Evolutionary conservation across 2,329 filamentous ascomycete genomes (phyloP).

Genomic region (Aureobasidium uvarum): DNA sequence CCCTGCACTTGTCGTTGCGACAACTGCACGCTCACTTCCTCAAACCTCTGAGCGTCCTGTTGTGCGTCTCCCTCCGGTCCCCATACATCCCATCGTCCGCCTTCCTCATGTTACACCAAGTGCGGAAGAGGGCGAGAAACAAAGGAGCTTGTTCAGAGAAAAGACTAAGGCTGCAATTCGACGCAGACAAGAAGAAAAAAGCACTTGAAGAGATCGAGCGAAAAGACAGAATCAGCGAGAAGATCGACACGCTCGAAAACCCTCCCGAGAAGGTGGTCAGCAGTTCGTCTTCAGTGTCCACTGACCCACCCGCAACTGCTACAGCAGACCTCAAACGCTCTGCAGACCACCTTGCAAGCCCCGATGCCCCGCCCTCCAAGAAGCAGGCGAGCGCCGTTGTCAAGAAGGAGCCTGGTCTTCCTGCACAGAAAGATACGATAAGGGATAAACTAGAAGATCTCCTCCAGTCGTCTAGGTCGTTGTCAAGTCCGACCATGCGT

Average conservation of each 20-base stretch:
- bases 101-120: neutral
- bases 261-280: slow-evolving; percentile 35
- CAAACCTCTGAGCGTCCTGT: neutral
- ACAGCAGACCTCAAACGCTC: neutral
- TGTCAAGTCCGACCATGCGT: neutral
- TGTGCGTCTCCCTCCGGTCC: neutral
- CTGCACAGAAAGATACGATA: neutral
- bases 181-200: slow-evolving; percentile 62
- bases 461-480: neutral
- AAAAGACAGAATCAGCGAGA: slow-evolving; percentile 68
- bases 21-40: neutral
- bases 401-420: neutral
- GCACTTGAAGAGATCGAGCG: slow-evolving; percentile 68
- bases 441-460: neutral
- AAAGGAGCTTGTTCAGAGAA: slow-evolving; percentile 62
- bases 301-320: too few relatives aligned
- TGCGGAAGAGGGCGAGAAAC: slow-evolving; percentile 26
- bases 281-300: neutral
- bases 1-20: too few relatives aligned
- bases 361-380: neutral
- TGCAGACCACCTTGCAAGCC: neutral
- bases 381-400: neutral
- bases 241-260: slow-evolving; percentile 67
- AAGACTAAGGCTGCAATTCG: slow-evolving; percentile 68
- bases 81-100: neutral